Percentiles rank a stretch among this genome's conserved stretches.
These are phyloP conservation scores for Dothidotthia symphoricarpi DNA, from an alignment of 2,329 filamentous ascomycete genomes.

Conservation along the genomic window DNA sequence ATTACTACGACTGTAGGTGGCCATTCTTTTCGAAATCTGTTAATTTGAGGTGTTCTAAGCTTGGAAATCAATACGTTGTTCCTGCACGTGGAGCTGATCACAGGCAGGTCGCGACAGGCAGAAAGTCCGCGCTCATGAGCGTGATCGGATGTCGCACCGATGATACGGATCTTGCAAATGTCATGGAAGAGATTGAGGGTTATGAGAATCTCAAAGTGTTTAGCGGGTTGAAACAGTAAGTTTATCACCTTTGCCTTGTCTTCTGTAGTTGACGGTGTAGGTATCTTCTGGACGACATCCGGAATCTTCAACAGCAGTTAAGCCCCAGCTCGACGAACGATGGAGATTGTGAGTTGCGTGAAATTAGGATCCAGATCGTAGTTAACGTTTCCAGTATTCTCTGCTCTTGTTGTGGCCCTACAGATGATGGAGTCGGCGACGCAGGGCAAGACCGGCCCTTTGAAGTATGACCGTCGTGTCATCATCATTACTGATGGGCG, in stretches of 20 bases:
- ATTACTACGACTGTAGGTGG: constrained; percentile 68
- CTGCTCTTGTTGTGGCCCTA: constrained; percentile 80
- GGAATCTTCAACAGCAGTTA: constrained; percentile 61
- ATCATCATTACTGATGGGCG: constrained; percentile 81
- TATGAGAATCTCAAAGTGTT: constrained; percentile 82
- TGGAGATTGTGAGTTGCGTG: constrained; percentile 64
- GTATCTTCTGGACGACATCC: constrained; percentile 67
- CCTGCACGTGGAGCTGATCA: constrained; percentile 5
- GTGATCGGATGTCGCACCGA: constrained; percentile 83
- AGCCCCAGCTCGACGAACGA: constrained; percentile 64
- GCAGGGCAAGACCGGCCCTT: constrained; percentile 61
- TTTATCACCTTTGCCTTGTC: not conserved
- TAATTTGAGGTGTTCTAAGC: too few relatives aligned
- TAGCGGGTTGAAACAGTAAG: constrained; percentile 60
- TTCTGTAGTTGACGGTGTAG: constrained; percentile 32
- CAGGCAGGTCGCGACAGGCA: constrained; percentile 58
- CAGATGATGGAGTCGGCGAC: constrained; percentile 86
- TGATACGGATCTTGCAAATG: constrained; percentile 37
- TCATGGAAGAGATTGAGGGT: constrained; percentile 63
- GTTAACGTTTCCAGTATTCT: constrained; percentile 57
- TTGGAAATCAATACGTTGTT: not conserved
- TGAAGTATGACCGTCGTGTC: constrained; percentile 53
- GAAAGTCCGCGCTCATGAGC: constrained; percentile 73
- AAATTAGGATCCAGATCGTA: not conserved
- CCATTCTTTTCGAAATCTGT: constrained; percentile 22